A percentile compares a stretch with the other conserved stretches of the same genome.
These are phyloP conservation scores for Rostrohypoxylon terebratum DNA, from an alignment of 495 filamentous ascomycete genomes.

Conservation along the genomic window DNA sequence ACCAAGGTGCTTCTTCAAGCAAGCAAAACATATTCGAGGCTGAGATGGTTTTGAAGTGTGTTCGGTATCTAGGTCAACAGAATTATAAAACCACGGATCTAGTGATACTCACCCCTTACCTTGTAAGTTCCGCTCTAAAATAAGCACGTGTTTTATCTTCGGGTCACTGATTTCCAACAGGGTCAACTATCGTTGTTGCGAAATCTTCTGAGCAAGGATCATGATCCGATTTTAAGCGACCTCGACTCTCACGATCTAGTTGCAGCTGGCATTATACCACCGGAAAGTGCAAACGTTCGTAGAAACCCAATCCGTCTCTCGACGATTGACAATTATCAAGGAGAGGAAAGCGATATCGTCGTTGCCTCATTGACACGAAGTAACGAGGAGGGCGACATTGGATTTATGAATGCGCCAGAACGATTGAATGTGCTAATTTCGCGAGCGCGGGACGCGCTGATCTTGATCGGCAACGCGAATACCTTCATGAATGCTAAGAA, in stretches of 20 bases:
- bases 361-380: constrained; percentile 75
- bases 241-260: constrained; percentile 76
- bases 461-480: constrained; percentile 77
- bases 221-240: constrained; percentile 72
- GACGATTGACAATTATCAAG: constrained; percentile 85
- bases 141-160: neutral
- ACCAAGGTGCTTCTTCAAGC: constrained; percentile 61
- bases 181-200: constrained; percentile 73
- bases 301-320: constrained; percentile 70
- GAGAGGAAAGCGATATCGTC: constrained; percentile 82
- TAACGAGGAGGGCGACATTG: constrained; percentile 72
- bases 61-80: constrained; percentile 80
- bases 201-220: constrained; percentile 64
- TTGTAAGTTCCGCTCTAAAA: constrained; percentile 39
- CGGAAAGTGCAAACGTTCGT: constrained; percentile 62
- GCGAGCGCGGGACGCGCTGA: constrained; percentile 72
- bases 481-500: constrained; percentile 75
- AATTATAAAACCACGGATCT: constrained; percentile 75
- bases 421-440: constrained; percentile 80
- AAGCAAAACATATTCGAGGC: constrained; percentile 78
- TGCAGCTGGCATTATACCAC: constrained; percentile 70
- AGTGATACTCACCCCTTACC: constrained; percentile 80
- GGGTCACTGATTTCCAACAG: constrained; percentile 43
- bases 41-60: constrained; percentile 72
- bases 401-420: constrained; percentile 78